A percentile compares a stretch with the other conserved stretches of the same genome.
phyloP scores from a whole-genome alignment of 371 early-diverging fungal genomes.

The Dichotomocladium elegans region DNA sequence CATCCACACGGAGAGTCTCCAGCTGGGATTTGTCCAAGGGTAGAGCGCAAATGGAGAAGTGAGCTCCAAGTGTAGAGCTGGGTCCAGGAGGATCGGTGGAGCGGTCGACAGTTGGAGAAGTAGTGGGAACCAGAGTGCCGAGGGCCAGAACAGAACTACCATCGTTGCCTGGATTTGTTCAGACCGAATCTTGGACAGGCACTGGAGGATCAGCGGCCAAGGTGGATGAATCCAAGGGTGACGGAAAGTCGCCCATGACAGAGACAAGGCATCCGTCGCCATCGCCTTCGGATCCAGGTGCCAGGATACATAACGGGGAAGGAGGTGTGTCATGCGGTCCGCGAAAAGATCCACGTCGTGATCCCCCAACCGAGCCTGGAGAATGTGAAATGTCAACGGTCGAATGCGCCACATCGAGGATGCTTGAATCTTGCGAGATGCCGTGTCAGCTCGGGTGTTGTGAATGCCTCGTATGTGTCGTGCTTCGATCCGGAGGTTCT shows the following conservation, averaged over 20 bases:
- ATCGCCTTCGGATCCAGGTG: conserved; percentile 3
- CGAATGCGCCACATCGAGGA: neutral
- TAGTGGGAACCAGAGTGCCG: conserved; percentile 18
- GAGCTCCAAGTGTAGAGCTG: neutral
- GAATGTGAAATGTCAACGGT: too few relatives aligned
- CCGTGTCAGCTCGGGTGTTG: conserved; percentile 13
- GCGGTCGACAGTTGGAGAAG: conserved; percentile 5
- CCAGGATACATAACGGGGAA: conserved; percentile 13
- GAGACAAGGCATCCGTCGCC: neutral
- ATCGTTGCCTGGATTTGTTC: neutral
- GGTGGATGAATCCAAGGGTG: conserved; percentile 4
- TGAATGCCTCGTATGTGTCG: conserved; percentile 16
- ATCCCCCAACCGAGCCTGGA: too few relatives aligned
- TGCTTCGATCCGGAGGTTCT: conserved; percentile 15
- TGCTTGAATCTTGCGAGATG: neutral
- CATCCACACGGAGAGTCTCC: conserved; percentile 1
- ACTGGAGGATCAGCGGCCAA: conserved; percentile 3
- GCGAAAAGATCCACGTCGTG: too few relatives aligned
- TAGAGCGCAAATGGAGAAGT: conserved; percentile 3
- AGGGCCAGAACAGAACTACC: conserved; percentile 1
- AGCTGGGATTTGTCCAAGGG: conserved; percentile 7
- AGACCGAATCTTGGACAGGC: neutral
- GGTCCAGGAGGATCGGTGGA: conserved; percentile 1
- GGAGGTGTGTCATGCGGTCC: conserved; percentile 8
- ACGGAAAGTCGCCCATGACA: neutral